phyloP scores from a whole-genome alignment of 768 basidiomycete genomes.

The Trametes coccinea region DNA sequence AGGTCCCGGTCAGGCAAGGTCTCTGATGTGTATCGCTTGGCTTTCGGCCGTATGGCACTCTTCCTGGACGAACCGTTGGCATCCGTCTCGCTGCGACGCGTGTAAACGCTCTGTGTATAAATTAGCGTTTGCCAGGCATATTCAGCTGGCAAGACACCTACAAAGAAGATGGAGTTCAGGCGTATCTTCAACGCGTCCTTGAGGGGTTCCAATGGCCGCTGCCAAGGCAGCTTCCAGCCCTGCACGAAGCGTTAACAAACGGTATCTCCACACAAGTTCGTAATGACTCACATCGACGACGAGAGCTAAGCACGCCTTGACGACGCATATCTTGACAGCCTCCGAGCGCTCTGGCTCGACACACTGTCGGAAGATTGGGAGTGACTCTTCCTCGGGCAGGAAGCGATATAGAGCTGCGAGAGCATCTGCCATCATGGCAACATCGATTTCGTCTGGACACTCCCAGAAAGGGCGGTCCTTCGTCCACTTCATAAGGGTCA shows the following conservation, averaged over 20 bases:
- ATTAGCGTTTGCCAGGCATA: not conserved
- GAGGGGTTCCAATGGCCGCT: constrained; percentile 52
- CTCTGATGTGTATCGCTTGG: constrained; percentile 56
- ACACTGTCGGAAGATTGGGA: constrained; percentile 62
- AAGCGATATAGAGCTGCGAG: constrained; percentile 74
- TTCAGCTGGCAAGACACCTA: constrained; percentile 31
- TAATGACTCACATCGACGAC: constrained; percentile 55
- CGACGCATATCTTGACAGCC: constrained; percentile 74
- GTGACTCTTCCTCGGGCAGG: constrained; percentile 59
- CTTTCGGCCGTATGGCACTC: constrained; percentile 57
- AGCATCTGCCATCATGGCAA: constrained; percentile 74
- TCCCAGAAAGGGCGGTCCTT: constrained; percentile 66
- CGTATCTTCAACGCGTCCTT: constrained; percentile 47
- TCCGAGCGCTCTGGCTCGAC: constrained; percentile 78
- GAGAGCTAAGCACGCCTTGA: constrained; percentile 72
- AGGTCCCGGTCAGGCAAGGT: constrained; percentile 69
- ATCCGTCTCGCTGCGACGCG: constrained; percentile 64
- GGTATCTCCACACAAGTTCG: not conserved
- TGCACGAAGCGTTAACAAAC: constrained; percentile 35
- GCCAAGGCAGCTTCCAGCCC: constrained; percentile 58
- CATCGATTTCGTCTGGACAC: constrained; percentile 65
- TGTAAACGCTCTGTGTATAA: constrained; percentile 29
- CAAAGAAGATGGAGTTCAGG: constrained; percentile 57
- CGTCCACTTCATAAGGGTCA: constrained; percentile 35
- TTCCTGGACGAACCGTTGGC: constrained; percentile 55